Percentiles rank a stretch among this genome's conserved stretches.
phyloP scores from a whole-genome alignment of 352 stramenopile species.

The Phytophthora pluvialis region DNA sequence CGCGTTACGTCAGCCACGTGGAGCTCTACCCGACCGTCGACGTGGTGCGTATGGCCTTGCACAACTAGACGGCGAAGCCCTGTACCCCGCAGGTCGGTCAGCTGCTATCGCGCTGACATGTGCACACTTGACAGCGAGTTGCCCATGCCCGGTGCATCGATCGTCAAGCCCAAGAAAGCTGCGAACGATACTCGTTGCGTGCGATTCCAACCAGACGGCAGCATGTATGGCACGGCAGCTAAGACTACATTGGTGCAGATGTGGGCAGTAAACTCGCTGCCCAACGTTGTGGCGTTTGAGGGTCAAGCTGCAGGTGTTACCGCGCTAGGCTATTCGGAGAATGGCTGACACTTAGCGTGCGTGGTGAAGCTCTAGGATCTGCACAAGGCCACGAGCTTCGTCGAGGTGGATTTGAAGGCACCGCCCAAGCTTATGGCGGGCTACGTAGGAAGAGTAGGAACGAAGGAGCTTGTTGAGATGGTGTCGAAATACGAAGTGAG shows the following conservation, averaged over 20 bases:
- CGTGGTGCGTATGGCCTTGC: conserved; percentile 68
- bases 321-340: conserved; percentile 93
- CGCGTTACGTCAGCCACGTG: conserved; percentile 81
- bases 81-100: conserved; percentile 62
- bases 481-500: too few species aligned
- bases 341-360: conserved; percentile 94
- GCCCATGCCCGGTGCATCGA: conserved; percentile 32
- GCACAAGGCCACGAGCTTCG: conserved; percentile 88
- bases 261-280: conserved; percentile 92
- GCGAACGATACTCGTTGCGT: conserved; percentile 50
- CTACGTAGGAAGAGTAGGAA: too few species aligned
- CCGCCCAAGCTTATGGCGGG: too few species aligned
- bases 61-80: conserved; percentile 87
- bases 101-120: conserved; percentile 53
- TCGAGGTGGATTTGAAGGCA: conserved; percentile 58
- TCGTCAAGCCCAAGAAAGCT: conserved; percentile 32
- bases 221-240: conserved; percentile 87
- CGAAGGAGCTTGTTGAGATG: too few species aligned
- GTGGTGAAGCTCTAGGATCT: conserved; percentile 94
- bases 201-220: conserved; percentile 95
- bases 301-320: conserved; percentile 76
- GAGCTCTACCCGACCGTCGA: conserved; percentile 79
- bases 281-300: conserved; percentile 88
- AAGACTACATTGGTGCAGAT: conserved; percentile 86
- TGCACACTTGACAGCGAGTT: conserved; percentile 57